Evolutionary conservation across 2,329 filamentous ascomycete species (phyloP).

Genomic region (Trichophyton benhamiae): DNA sequence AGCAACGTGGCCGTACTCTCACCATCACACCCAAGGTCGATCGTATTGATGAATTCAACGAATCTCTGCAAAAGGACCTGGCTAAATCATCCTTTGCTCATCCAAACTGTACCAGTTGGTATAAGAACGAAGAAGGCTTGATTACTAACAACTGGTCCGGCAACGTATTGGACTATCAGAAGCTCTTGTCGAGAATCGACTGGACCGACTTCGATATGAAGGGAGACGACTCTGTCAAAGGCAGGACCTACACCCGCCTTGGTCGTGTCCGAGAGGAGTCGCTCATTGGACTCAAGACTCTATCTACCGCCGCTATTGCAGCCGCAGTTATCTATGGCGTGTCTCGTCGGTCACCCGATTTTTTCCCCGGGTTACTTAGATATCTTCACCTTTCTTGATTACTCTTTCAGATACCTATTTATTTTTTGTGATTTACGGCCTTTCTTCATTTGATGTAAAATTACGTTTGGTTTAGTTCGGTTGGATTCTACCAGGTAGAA

Average conservation of each 20-base stretch:
- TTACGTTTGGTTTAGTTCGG: no score
- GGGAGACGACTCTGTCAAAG: conserved; percentile 13
- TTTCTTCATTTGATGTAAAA: not conserved
- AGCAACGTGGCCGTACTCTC: conserved; percentile 25
- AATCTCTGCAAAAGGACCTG: conserved; percentile 35
- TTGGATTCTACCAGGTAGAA: no score
- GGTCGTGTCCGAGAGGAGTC: conserved; percentile 26
- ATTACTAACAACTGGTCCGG: conserved; percentile 48
- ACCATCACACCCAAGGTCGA: conserved; percentile 34
- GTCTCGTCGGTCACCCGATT: conserved; percentile 7
- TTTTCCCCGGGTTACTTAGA: conserved; percentile 7
- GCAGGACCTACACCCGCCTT: conserved; percentile 12
- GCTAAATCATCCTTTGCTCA: conserved; percentile 40
- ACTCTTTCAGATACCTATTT: not conserved
- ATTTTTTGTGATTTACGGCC: not conserved
- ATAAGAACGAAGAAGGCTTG: conserved; percentile 41
- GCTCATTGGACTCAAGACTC: conserved; percentile 17
- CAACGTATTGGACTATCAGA: conserved; percentile 46
- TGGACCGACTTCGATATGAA: conserved; percentile 20
- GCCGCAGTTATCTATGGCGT: conserved; percentile 35
- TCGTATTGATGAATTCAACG: conserved; percentile 35
- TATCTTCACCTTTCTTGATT: not conserved
- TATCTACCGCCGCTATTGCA: conserved; percentile 58
- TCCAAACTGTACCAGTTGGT: conserved; percentile 44
- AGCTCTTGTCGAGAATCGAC: conserved; percentile 21